phyloP scores from a whole-genome alignment of 768 basidiomycete species.

The Rubroboletus satanas region DNA sequence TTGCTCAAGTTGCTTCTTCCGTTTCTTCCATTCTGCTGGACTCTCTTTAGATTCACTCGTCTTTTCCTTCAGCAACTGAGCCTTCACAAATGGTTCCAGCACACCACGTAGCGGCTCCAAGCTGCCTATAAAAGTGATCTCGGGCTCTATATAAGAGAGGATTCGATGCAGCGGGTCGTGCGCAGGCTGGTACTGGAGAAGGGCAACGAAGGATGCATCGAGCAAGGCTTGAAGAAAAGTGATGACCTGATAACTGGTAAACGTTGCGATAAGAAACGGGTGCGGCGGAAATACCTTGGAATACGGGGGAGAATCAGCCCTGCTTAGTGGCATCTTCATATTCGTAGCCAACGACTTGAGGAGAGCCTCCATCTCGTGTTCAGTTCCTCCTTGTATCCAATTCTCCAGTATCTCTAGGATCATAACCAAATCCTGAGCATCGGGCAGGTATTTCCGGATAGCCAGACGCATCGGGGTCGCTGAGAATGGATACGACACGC shows the following conservation, averaged over 20 bases:
- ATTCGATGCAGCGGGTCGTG: slow-evolving; percentile 50
- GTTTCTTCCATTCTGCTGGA: slow-evolving; percentile 46
- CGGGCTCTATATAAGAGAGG: slow-evolving; percentile 50
- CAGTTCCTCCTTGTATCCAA: slow-evolving; percentile 37
- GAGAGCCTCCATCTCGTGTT: slow-evolving; percentile 17
- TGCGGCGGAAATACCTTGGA: slow-evolving; percentile 39
- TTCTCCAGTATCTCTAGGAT: slow-evolving; percentile 37
- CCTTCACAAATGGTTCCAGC: slow-evolving; percentile 58
- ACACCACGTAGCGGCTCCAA: slow-evolving; percentile 57
- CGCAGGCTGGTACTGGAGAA: slow-evolving; percentile 62
- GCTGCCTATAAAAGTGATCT: slow-evolving; percentile 47
- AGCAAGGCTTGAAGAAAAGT: slow-evolving; percentile 61
- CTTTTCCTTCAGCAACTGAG: slow-evolving; percentile 49
- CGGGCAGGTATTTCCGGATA: slow-evolving; percentile 38
- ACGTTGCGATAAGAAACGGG: slow-evolving; percentile 26
- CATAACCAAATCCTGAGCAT: slow-evolving; percentile 36
- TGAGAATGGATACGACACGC: slow-evolving; percentile 41
- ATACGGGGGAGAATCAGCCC: slow-evolving; percentile 23
- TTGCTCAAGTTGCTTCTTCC: slow-evolving; percentile 51
- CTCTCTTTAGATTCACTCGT: slow-evolving; percentile 32
- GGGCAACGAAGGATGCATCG: slow-evolving; percentile 65
- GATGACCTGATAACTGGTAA: slow-evolving; percentile 48
- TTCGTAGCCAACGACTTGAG: slow-evolving; percentile 23
- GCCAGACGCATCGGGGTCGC: slow-evolving; percentile 40
- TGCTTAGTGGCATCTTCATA: slow-evolving; percentile 12